These are phyloP conservation scores for Wickerhamiella australiensis DNA, from an alignment of 805 yeast genomes.

Conservation along the genomic window DNA sequence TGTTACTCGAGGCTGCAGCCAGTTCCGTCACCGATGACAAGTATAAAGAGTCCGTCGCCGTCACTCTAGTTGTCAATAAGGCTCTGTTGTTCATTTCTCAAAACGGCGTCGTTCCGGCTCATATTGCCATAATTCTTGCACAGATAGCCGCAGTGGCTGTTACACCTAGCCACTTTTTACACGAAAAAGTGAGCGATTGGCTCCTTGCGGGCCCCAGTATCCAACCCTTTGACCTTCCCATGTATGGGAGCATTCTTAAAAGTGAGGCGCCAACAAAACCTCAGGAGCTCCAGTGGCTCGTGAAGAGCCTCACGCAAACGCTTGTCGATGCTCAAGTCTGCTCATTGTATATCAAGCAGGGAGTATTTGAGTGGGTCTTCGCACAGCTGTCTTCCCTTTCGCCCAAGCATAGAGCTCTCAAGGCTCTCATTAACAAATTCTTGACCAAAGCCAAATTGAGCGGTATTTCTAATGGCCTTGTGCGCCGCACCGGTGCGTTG, in stretches of 20 bases:
- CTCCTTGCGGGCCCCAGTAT: conserved; percentile 44
- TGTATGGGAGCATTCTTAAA: conserved; percentile 23
- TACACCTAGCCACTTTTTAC: conserved; percentile 62
- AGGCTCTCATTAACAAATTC: conserved; percentile 13
- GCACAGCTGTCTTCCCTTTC: conserved; percentile 26
- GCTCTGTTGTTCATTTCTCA: conserved; percentile 8
- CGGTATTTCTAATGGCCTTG: conserved; percentile 15
- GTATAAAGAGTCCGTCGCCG: conserved; percentile 20
- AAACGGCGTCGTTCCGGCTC: conserved; percentile 29
- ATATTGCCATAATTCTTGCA: conserved; percentile 46
- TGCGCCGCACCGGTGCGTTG: conserved; percentile 17
- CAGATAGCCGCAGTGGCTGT: conserved; percentile 44
- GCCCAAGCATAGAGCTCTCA: conserved; percentile 13
- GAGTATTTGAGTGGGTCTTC: conserved; percentile 56
- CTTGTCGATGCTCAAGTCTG: conserved; percentile 41
- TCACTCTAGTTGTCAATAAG: conserved; percentile 18
- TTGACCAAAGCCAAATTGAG: conserved; percentile 17
- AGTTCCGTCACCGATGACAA: conserved; percentile 26
- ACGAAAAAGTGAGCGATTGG: conserved; percentile 59
- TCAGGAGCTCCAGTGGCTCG: conserved; percentile 55
- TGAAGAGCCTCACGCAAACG: conserved; percentile 40
- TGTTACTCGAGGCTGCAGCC: conserved; percentile 36
- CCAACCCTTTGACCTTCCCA: conserved; percentile 35
- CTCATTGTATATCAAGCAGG: conserved; percentile 38
- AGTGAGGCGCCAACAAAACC: conserved; percentile 31